These are phyloP conservation scores for Castanea mollissima DNA, from an alignment of 306 rosid species.

Conservation along the genomic window DNA sequence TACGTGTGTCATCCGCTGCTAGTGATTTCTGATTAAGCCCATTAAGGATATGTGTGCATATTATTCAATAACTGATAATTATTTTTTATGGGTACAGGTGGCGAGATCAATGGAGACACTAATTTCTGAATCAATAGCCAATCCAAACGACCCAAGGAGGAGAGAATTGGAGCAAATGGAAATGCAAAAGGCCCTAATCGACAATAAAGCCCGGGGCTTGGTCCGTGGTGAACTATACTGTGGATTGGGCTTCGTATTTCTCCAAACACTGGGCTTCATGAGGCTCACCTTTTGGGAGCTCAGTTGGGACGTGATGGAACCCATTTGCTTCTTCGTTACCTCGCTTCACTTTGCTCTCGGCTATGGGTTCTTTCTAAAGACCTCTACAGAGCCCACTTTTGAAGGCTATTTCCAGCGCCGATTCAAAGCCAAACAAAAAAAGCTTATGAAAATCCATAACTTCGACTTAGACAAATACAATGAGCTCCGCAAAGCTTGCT, in stretches of 20 bases:
- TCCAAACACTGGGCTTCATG: slow-evolving; percentile 66
- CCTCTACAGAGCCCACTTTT: slow-evolving; percentile 73
- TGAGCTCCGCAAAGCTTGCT: slow-evolving; percentile 46
- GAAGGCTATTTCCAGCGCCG: slow-evolving; percentile 61
- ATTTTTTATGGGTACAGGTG: slow-evolving; percentile 35
- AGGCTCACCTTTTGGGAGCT: slow-evolving; percentile 94
- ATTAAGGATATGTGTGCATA: too few species aligned
- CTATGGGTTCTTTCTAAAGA: slow-evolving; percentile 58
- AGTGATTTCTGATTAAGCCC: slow-evolving; percentile 10
- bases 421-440: slow-evolving; percentile 47
- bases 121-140: slow-evolving; percentile 42
- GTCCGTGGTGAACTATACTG: slow-evolving; percentile 54
- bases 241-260: slow-evolving; percentile 55
- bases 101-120: slow-evolving; percentile 57
- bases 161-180: slow-evolving; percentile 53
- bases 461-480: slow-evolving; percentile 52
- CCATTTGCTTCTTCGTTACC: slow-evolving; percentile 77
- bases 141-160: slow-evolving; percentile 57
- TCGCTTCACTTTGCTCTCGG: slow-evolving; percentile 54
- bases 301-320: slow-evolving; percentile 98
- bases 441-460: slow-evolving; percentile 48
- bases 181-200: slow-evolving; percentile 45
- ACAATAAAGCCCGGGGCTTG: slow-evolving; percentile 50
- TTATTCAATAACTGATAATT: background rate
- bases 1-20: background rate